phyloP scores from a whole-genome alignment of 2,329 filamentous ascomycete species.

The Leptographium wingfieldii region DNA sequence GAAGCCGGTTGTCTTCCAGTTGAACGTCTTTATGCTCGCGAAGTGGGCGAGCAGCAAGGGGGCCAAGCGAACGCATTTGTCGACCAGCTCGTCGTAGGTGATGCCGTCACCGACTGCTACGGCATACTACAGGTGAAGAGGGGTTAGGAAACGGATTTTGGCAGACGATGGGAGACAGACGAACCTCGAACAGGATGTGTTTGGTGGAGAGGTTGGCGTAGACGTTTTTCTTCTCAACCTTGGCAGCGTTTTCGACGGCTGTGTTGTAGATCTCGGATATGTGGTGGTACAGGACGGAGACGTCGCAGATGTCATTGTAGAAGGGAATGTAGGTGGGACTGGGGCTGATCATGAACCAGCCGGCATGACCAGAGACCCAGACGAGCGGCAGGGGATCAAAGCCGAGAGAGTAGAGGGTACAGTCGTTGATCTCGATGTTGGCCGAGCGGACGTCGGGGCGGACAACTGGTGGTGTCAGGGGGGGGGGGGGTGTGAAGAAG shows the following conservation, averaged over 20 bases:
- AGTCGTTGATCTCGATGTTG: conserved; percentile 43
- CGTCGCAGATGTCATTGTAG: conserved; percentile 48
- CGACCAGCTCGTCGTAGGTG: conserved; percentile 34
- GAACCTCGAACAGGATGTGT: conserved; percentile 24
- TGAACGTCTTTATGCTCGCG: conserved; percentile 25
- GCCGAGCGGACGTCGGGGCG: conserved; percentile 19
- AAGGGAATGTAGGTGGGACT: conserved; percentile 41
- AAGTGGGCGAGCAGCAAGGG: conserved; percentile 41
- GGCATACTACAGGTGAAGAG: conserved; percentile 26
- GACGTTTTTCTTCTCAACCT: conserved; percentile 22
- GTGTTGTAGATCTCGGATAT: conserved; percentile 42
- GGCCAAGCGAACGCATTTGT: conserved; percentile 34
- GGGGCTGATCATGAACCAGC: conserved; percentile 57
- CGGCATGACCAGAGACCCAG: conserved; percentile 52
- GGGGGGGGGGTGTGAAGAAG: not conserved
- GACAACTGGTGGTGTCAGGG: conserved; percentile 17
- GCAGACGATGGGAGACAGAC: not conserved
- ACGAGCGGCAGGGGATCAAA: conserved; percentile 41
- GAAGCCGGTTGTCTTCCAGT: conserved; percentile 34
- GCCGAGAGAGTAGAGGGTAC: conserved; percentile 39
- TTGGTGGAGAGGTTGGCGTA: conserved; percentile 17
- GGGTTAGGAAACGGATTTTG: not conserved
- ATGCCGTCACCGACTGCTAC: conserved; percentile 38
- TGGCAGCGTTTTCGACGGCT: conserved; percentile 16
- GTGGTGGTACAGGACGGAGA: conserved; percentile 50